Evolutionary conservation across 371 early-diverging fungal species (phyloP).

Genomic region (Rhizopus microsporus): DNA sequence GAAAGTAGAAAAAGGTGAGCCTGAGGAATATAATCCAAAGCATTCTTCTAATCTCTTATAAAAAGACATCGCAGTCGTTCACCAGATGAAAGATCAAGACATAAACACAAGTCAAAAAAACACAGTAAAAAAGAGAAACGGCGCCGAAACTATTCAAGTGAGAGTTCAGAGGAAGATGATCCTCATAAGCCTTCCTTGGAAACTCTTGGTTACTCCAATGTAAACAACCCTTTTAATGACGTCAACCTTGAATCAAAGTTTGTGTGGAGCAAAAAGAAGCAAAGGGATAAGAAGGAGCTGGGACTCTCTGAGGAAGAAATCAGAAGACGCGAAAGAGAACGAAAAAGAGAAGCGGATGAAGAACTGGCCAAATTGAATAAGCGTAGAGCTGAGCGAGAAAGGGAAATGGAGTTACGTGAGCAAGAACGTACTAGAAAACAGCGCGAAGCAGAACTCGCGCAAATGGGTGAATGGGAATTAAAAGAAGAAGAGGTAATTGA

Average conservation of each 20-base stretch:
- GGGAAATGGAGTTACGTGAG: conserved; percentile 79
- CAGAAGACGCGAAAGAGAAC: conserved; percentile 56
- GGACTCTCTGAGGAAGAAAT: conserved; percentile 67
- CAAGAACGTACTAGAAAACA: conserved; percentile 75
- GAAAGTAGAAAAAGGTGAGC: not conserved
- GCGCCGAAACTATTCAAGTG: conserved; percentile 2
- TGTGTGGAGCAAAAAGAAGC: conserved; percentile 73
- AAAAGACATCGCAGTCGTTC: conserved; percentile 16
- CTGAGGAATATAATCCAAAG: not conserved
- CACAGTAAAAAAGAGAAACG: conserved; percentile 11
- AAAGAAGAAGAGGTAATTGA: conserved; percentile 75
- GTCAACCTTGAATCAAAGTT: conserved; percentile 82
- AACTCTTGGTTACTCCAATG: conserved; percentile 63
- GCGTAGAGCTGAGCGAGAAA: conserved; percentile 80
- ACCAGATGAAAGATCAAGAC: conserved; percentile 6
- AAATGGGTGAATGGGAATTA: conserved; percentile 94
- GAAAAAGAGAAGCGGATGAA: conserved; percentile 69
- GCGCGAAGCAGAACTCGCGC: conserved; percentile 81
- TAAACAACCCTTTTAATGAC: conserved; percentile 85
- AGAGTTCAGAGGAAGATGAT: conserved; percentile 11
- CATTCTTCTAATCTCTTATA: not conserved
- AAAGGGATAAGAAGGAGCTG: conserved; percentile 67
- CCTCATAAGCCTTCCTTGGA: conserved; percentile 28
- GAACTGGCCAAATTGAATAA: conserved; percentile 84
- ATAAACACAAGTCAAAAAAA: conserved; percentile 18